Evolutionary conservation across 2,329 filamentous ascomycete genomes (phyloP), one percentile per base, ranked within the genome.

Genomic region (Alternaria sp.): DNA sequence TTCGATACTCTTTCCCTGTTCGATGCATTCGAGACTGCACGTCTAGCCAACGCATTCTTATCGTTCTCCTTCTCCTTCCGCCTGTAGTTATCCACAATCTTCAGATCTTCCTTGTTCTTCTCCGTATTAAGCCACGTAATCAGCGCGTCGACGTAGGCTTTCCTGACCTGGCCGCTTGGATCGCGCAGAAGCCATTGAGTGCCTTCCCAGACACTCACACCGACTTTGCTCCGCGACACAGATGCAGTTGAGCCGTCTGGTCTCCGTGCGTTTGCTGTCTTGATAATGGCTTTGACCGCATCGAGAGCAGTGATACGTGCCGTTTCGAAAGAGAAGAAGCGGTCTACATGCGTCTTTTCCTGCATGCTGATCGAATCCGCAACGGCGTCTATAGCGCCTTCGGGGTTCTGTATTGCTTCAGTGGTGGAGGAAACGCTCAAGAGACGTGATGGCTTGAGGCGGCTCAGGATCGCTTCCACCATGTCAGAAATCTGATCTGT

Each of bases 401-500:
- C 75, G 4, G 85, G 83, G 62, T 87, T 83, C 46, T 84, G 81
- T 38, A 85, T 84, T 4, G 83, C 84, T 32, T 82, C 80, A 5
- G 81, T 81, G 14, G 79, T 73, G 44, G 78, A 78, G 5, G 83
- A 73, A 14, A 82, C 76, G 16, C 81, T 81, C 3, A 84, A 81
- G 40, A 72, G 68, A 18, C 78, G 74, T 11, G 83, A 81, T 3
- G 93, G 92, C 78, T 92, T 95, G 30, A 98, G 84, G 20, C 93
- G 90, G 30, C 87, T 82, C 16, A 98, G 81, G 45, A 98, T 90
- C 0, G 92, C 89, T 20, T 89, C 86, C 53, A 97, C 89, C 93
- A 98, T 97, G 78, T 99, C 95, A 2, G 92, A 89, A 57, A 98
- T 92, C 78, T 99, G 95, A 70, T 98, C 94, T 2, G 92, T 92